A percentile compares a stretch with the other conserved stretches of the same genome.
These are phyloP conservation scores for Rubia balearica DNA, from an alignment of 305 asterid species.

Conservation along the genomic window DNA sequence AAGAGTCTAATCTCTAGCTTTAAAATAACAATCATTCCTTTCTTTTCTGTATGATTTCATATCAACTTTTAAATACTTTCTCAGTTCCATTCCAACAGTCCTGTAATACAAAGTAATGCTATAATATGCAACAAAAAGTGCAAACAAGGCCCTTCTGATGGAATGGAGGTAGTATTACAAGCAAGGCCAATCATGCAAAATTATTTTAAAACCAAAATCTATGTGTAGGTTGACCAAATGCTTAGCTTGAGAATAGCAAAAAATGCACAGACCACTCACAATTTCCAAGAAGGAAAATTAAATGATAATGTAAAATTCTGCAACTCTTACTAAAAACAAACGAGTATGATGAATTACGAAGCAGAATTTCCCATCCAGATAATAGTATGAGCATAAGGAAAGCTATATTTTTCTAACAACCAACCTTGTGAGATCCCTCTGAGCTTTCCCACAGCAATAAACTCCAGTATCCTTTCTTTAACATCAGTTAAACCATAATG, in stretches of 20 bases:
- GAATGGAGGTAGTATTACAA: neutral
- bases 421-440: constrained; percentile 97
- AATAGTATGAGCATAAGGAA: neutral
- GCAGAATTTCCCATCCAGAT: neutral
- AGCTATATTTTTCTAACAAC: constrained; percentile 17
- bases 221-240: neutral
- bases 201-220: neutral
- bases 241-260: neutral
- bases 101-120: neutral
- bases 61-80: neutral
- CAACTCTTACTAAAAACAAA: neutral
- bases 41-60: neutral
- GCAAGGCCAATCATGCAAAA: neutral
- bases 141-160: neutral
- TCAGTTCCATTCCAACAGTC: neutral
- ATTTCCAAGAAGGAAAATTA: neutral
- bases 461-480: constrained; percentile 95
- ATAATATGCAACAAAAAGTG: neutral
- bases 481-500: constrained; percentile 95
- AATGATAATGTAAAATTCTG: neutral
- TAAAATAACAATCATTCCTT: neutral
- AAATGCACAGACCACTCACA: neutral
- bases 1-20: neutral
- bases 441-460: constrained; percentile 96
- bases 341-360: neutral